These are phyloP conservation scores for Santalum album DNA, from an alignment of 164 flowering plant genomes.

Conservation along the genomic window DNA sequence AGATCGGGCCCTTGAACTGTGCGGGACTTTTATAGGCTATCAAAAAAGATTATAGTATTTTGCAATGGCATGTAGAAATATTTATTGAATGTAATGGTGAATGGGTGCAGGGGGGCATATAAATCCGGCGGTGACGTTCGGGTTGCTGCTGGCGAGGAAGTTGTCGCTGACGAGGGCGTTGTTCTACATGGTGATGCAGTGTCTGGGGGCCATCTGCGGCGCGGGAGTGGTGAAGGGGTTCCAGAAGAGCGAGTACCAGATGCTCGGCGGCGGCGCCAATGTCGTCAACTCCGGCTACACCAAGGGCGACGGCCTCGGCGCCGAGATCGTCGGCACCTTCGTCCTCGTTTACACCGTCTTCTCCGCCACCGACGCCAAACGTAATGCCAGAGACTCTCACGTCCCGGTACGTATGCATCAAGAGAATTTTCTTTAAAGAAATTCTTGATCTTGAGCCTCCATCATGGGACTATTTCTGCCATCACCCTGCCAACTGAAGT, in stretches of 20 bases:
- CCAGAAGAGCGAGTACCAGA: constrained; percentile 1
- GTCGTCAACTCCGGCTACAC: constrained; percentile 1
- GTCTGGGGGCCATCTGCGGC: constrained; percentile 3
- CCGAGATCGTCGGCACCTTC: constrained; percentile 4
- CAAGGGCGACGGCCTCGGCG: constrained; percentile 6
- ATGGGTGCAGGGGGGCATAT: constrained; percentile 1
- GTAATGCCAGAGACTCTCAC: constrained; percentile 3
- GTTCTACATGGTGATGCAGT: constrained; percentile 2
- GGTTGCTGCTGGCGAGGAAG: constrained; percentile 1
- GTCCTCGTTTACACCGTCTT: constrained; percentile 2
- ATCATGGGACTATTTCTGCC: too few relatives aligned
- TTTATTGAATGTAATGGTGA: too few relatives aligned
- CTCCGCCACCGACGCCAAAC: constrained; percentile 3
- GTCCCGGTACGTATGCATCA: background rate
- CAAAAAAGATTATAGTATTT: too few relatives aligned
- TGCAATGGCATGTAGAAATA: too few relatives aligned
- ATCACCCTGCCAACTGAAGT: too few relatives aligned
- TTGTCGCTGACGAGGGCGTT: background rate
- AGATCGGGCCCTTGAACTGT: too few relatives aligned
- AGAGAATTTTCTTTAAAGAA: too few relatives aligned
- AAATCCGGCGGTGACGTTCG: constrained; percentile 4
- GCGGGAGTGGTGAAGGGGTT: constrained; percentile 6
- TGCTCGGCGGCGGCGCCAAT: constrained; percentile 3
- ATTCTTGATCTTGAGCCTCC: too few relatives aligned
- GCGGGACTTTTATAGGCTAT: too few relatives aligned